phyloP scores from a whole-genome alignment of 2,329 filamentous ascomycete genomes.

The Teratosphaeria zuluensis region DNA sequence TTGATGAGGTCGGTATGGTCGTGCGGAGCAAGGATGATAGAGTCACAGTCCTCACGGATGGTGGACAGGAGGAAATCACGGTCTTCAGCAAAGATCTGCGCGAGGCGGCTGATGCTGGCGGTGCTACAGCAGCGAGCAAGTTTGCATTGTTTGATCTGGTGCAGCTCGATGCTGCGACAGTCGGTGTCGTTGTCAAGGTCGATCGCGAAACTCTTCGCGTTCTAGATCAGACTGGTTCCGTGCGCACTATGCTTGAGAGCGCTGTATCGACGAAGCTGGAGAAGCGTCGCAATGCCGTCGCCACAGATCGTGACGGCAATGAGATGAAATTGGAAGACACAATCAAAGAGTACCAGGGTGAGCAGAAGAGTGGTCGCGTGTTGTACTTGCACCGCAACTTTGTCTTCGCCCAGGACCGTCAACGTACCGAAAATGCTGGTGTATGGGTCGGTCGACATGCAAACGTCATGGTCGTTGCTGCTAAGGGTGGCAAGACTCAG shows the following conservation, averaged over 20 bases:
- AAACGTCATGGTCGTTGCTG: conserved; percentile 84
- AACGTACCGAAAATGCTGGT: conserved; percentile 75
- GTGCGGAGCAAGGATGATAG: conserved; percentile 87
- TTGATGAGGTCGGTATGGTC: conserved; percentile 94
- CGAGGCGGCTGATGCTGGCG: conserved; percentile 85
- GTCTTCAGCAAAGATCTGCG: conserved; percentile 96
- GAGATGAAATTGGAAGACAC: conserved; percentile 89
- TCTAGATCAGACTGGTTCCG: conserved; percentile 80
- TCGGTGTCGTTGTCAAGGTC: conserved; percentile 88
- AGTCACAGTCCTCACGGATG: conserved; percentile 86
- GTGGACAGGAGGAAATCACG: conserved; percentile 85
- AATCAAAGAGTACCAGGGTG: conserved; percentile 80
- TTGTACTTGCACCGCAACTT: conserved; percentile 90
- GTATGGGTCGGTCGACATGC: conserved; percentile 80
- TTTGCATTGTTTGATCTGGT: conserved; percentile 90
- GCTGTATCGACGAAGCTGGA: conserved; percentile 86
- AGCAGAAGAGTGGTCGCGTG: conserved; percentile 77
- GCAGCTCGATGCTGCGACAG: conserved; percentile 83
- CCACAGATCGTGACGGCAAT: conserved; percentile 84
- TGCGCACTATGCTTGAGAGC: conserved; percentile 74
- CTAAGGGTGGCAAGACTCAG: conserved; percentile 71
- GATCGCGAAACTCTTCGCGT: conserved; percentile 87
- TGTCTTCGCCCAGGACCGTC: conserved; percentile 78
- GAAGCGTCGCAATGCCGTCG: conserved; percentile 72
- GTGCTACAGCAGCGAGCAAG: conserved; percentile 73